Base-by-base conservation (phyloP, 495 filamentous ascomycete genomes). In the Geoglossum glabrum region DNA sequence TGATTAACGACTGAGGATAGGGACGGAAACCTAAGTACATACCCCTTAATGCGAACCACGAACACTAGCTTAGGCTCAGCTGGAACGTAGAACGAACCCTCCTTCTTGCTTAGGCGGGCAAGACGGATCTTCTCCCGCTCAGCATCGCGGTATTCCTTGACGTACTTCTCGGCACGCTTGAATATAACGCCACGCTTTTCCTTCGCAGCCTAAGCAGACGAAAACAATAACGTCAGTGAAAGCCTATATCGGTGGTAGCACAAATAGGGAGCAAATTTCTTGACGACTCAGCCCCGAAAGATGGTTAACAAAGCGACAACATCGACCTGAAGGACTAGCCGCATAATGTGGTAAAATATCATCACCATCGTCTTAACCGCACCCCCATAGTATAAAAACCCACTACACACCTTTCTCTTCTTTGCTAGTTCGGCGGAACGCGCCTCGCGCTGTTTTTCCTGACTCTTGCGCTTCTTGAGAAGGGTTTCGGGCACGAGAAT, bases 391-490 rank as follows among this genome's bases (percentile, higher is more conserved):
- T 64, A 63, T 61, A 61, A 62, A 57, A 55, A 45, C 40, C 60
- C 55, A 58, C 0, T 27, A 83, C 86, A 68, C 69, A 97, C 92
- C 81, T 87, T 80, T 78, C 89, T 94, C 75, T 81, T 84, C 76
- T 90, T 80, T 71, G 85, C 78, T 60, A 81, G 72, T 70, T 90
- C 87, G 60, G 83, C 82, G 63, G 80, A 73, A 65, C 80, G 80
- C 71, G 88, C 84, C 73, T 90, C 90, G 68, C 87, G 83, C 68
- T 87, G 86, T 81, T 95, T 94, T 82, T 98, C 92, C 77, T 95
- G 90, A 72, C 80, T 84, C 87, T 97, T 98, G 80, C 92, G 89
- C 85, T 98, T 98, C 85, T 96, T 98, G 68, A 96, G 83, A 69
- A 96, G 86, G 64, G 90, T 96, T 83, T 95, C 90, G 59, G 90